Evolutionary conservation across 768 basidiomycete species (phyloP), one percentile per base, ranked within the genome.

Genomic region (Gautieria morchelliformis): DNA sequence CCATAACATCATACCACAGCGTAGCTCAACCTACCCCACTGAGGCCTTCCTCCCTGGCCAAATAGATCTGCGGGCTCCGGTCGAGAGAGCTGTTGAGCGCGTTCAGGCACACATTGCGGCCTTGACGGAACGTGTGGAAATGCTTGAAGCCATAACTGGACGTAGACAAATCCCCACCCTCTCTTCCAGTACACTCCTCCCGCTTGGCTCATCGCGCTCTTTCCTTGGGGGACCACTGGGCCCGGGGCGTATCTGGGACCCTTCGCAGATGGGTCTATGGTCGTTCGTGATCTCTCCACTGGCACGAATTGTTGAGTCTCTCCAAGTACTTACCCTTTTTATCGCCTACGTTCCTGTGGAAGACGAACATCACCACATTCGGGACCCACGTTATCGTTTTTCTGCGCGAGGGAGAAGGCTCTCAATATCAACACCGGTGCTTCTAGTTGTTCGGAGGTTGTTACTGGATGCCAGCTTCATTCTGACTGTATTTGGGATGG

Each of bases 191-290:
- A 35, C 53, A 9, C 51, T 59, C 9, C 33, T 52, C 33, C 37
- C 55, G 42, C 58, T 35, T 45, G 47, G 37, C 5, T 32, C 49
- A 4, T 41, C 40, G 15, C 47, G 40, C 30, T 52, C 45, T 24
- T 50, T 56, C n/a, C 41, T 44, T 3, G 59, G 56, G n/a, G 35
- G 20, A 19, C 27, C 50, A 8, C n/a, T n/a, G n/a, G 24, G 39
- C n/a, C 19, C 50, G 17, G 46, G 56, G 39, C 53, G 55, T 12
- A 24, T 39, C 39, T 88, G 85, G 84, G 85, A 89, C 65, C 65
- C 87, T n/a, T 79, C 88, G 51, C 87, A 91, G 66, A 74, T 91
- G 66, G 90, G 90, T 48, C 78, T 91, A 74, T 93, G 90, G 90
- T 80, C 89, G 7, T 63, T 85, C 46, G 72, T 90, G 15, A 71